Conservation (phyloP, 2,329 filamentous ascomycete species). For the Dothistroma septosporum region DNA sequence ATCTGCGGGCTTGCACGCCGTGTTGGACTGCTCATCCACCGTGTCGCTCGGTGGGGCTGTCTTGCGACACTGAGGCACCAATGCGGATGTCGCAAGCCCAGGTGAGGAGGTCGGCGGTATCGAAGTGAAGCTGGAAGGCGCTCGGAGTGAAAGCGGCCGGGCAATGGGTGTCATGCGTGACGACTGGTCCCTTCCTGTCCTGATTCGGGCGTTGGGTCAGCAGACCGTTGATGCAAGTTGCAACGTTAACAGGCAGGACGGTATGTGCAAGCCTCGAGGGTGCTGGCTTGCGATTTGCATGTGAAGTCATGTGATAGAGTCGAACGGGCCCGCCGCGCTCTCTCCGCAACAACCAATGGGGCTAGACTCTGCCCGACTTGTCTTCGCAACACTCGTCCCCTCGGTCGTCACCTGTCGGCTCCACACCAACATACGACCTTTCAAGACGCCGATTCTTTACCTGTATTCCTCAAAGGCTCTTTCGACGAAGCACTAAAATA, state of each 20-base stretch:
- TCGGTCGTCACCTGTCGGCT: too few species aligned
- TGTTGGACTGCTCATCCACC: not conserved
- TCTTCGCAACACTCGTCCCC: too few species aligned
- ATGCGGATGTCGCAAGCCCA: not conserved
- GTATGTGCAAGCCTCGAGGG: not conserved
- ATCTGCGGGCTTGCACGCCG: not conserved
- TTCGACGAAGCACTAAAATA: not conserved
- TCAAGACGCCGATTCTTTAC: too few species aligned
- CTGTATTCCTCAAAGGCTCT: too few species aligned
- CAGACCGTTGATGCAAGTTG: not conserved
- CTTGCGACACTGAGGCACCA: not conserved
- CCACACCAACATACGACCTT: too few species aligned
- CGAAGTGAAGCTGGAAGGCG: not conserved
- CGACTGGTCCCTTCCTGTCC: too few species aligned
- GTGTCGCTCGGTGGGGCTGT: not conserved
- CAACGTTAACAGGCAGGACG: not conserved
- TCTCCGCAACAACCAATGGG: not conserved
- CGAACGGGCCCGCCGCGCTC: not conserved
- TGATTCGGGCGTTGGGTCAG: too few species aligned
- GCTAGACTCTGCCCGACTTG: too few species aligned
- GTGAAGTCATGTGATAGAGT: not conserved
- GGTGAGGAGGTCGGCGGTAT: not conserved
- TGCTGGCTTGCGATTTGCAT: not conserved
- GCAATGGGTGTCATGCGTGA: not conserved
- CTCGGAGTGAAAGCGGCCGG: not conserved